A percentile compares a stretch with the other conserved stretches of the same genome.
Conservation (phyloP, 306 rosid species). For the Castanea crenata region DNA sequence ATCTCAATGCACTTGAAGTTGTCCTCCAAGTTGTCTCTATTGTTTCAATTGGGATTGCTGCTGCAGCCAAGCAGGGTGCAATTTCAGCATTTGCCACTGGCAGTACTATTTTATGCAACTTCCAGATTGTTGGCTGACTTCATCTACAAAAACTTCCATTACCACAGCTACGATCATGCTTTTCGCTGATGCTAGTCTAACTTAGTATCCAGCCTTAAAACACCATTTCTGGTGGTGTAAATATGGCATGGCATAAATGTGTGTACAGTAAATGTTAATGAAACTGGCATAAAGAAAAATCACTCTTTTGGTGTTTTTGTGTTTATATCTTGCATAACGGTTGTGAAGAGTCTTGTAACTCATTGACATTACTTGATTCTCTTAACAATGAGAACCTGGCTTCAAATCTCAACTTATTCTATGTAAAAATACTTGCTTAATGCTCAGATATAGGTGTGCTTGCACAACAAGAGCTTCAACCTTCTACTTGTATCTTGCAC, state of each 20-base stretch:
- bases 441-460: too few relatives aligned
- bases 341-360: too few relatives aligned
- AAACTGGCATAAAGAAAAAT: neutral
- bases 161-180: slow-evolving; percentile 80
- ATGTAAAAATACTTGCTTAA: too few relatives aligned
- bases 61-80: slow-evolving; percentile 48
- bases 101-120: slow-evolving; percentile 60
- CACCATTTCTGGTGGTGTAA: neutral
- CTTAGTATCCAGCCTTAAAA: neutral
- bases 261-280: neutral
- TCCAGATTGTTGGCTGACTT: slow-evolving; percentile 76
- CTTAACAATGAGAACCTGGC: too few relatives aligned
- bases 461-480: too few relatives aligned
- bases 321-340: too few relatives aligned
- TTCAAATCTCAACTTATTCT: too few relatives aligned
- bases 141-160: slow-evolving; percentile 72
- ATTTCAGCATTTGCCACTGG: slow-evolving; percentile 37
- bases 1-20: slow-evolving; percentile 61
- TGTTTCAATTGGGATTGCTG: slow-evolving; percentile 65
- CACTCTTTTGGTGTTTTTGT: too few relatives aligned
- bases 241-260: neutral
- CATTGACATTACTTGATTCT: too few relatives aligned
- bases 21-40: slow-evolving; percentile 55
- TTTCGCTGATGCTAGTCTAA: slow-evolving; percentile 33
- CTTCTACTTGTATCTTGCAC: too few relatives aligned